Percentiles rank a stretch among this genome's conserved stretches.
Evolutionary conservation across 495 filamentous ascomycete genomes (phyloP).

Genomic region (Xylaria castorea): DNA sequence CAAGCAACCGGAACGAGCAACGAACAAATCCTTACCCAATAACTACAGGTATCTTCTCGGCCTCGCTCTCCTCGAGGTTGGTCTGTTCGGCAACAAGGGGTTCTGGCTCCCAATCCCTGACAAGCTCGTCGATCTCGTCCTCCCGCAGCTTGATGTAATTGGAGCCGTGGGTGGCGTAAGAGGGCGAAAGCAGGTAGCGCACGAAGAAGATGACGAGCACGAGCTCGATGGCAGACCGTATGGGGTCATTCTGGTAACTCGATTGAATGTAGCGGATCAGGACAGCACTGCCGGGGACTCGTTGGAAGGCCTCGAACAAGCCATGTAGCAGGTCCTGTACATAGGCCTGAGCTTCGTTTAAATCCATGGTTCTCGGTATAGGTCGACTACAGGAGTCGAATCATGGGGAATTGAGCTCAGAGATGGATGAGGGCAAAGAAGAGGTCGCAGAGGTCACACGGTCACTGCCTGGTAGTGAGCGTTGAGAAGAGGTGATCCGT

Average conservation of each 20-base stretch:
- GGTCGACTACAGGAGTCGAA: constrained; percentile 6
- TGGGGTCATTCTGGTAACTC: constrained; percentile 96
- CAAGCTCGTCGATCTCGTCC: constrained; percentile 95
- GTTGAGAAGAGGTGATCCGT: not conserved
- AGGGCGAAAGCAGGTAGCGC: constrained; percentile 87
- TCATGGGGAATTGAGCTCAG: constrained; percentile 12
- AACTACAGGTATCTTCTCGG: constrained; percentile 84
- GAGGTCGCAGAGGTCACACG: not conserved
- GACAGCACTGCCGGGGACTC: constrained; percentile 91
- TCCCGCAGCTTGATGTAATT: constrained; percentile 89
- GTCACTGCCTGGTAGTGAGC: not conserved
- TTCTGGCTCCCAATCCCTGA: constrained; percentile 97
- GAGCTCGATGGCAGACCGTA: constrained; percentile 91
- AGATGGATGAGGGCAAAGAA: not conserved
- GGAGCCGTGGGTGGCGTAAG: constrained; percentile 84
- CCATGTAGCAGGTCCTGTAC: constrained; percentile 69
- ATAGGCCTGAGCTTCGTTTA: constrained; percentile 78
- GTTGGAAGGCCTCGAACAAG: constrained; percentile 77
- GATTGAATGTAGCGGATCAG: constrained; percentile 93
- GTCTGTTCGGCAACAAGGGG: constrained; percentile 79
- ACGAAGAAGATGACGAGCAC: constrained; percentile 96
- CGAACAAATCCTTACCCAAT: constrained; percentile 68
- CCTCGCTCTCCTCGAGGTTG: constrained; percentile 76
- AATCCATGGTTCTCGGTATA: constrained; percentile 65
- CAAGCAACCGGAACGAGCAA: constrained; percentile 10